These are phyloP conservation scores for Nemania sp. DNA, from an alignment of 2,329 filamentous ascomycete genomes.

Conservation along the genomic window DNA sequence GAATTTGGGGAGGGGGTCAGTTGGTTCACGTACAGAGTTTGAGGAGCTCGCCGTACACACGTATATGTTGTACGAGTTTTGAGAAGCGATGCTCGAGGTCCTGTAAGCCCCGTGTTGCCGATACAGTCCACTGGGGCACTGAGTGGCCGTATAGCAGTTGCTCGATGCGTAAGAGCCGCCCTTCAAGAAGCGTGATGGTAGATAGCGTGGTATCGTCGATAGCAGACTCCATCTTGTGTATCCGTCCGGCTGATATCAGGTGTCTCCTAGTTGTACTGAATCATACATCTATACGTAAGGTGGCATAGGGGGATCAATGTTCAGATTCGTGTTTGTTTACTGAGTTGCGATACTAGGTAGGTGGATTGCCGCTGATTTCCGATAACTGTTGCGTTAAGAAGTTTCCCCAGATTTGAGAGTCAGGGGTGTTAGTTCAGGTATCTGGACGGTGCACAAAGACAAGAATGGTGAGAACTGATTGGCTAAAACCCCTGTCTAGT, in stretches of 20 bases:
- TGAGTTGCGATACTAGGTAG: too few relatives aligned
- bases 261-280: background rate
- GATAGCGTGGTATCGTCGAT: constrained; percentile 66
- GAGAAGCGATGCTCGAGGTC: constrained; percentile 67
- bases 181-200: constrained; percentile 68
- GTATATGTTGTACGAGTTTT: constrained; percentile 61
- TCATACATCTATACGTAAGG: background rate
- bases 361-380: too few relatives aligned
- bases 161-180: constrained; percentile 70
- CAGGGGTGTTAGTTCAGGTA: constrained; percentile 3
- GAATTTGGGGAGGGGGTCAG: background rate
- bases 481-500: background rate
- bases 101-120: constrained; percentile 60
- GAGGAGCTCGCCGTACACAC: constrained; percentile 70
- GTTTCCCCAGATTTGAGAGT: constrained; percentile 9
- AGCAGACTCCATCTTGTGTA: constrained; percentile 47
- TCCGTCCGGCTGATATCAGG: background rate
- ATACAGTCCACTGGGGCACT: constrained; percentile 52
- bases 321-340: background rate
- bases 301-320: background rate
- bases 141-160: constrained; percentile 67
- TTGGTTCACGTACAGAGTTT: constrained; percentile 66
- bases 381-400: background rate
- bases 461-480: background rate
- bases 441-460: background rate